Percentiles rank a stretch among this genome's conserved stretches.
Evolutionary conservation across 2,329 filamentous ascomycete species (phyloP).

Genomic region (Hypoxylon sp.): DNA sequence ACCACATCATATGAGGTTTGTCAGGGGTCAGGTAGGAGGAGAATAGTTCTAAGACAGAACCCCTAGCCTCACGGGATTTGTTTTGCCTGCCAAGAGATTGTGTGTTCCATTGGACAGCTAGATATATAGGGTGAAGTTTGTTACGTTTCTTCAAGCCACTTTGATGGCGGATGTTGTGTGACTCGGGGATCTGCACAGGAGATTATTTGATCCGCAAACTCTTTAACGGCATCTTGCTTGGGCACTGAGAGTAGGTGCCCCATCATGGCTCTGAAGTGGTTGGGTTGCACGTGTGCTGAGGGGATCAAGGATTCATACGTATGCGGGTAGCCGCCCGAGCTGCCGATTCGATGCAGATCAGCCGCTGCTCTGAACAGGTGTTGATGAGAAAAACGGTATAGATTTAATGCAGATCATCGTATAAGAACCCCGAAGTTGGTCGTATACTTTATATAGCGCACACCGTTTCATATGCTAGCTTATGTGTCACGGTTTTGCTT

Average conservation of each 20-base stretch:
- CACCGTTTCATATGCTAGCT: neutral
- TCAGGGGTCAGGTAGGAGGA: constrained; percentile 13
- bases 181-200: constrained; percentile 49
- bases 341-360: constrained; percentile 44
- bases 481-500: neutral
- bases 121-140: constrained; percentile 35
- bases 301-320: constrained; percentile 41
- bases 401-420: neutral
- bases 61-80: constrained; percentile 24
- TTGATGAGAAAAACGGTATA: neutral
- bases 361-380: constrained; percentile 24
- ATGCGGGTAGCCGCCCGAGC: constrained; percentile 46
- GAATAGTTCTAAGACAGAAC: constrained; percentile 10
- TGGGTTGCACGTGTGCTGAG: constrained; percentile 43
- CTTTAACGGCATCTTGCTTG: constrained; percentile 39
- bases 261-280: constrained; percentile 29
- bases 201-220: constrained; percentile 46
- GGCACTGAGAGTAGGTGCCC: constrained; percentile 17
- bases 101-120: constrained; percentile 22
- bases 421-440: neutral
- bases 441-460: neutral
- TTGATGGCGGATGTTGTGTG: constrained; percentile 42
- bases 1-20: constrained; percentile 10
- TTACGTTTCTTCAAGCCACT: constrained; percentile 40
- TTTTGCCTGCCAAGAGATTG: constrained; percentile 23